Percentiles rank a stretch among this genome's conserved stretches.
Conservation (phyloP, 257 asterid species). For the Fraxinus pennsylvanica region DNA sequence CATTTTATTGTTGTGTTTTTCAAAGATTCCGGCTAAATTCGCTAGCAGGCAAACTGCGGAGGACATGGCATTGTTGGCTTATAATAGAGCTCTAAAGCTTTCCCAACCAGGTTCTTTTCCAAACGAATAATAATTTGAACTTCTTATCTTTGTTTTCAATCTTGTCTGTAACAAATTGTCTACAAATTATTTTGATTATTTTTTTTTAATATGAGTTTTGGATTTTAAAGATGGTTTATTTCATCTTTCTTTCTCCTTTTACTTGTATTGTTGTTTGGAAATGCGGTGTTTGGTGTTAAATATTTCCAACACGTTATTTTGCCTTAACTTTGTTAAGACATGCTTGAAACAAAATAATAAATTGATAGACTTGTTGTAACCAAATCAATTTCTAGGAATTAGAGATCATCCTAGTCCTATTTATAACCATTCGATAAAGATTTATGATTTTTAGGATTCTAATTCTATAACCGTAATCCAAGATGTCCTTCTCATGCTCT, state of each 20-base stretch:
- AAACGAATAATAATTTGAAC: neutral
- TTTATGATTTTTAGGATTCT: neutral
- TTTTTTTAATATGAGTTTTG: conserved; percentile 3
- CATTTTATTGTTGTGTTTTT: neutral
- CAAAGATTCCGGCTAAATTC: conserved; percentile 66
- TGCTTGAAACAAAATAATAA: conserved; percentile 6
- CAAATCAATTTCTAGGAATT: neutral
- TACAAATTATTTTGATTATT: neutral
- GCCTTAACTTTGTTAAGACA: neutral
- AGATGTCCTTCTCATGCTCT: neutral
- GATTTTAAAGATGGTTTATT: neutral
- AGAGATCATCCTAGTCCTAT: neutral
- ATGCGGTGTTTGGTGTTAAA: neutral
- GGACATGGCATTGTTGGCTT: conserved; percentile 86
- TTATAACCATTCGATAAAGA: neutral
- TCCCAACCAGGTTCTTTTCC: conserved; percentile 65
- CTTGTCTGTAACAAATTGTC: neutral
- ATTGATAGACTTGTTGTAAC: neutral
- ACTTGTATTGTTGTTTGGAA: conserved; percentile 3
- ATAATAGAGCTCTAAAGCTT: conserved; percentile 86
- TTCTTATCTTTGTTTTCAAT: neutral
- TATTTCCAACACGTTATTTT: neutral
- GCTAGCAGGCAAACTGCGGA: conserved; percentile 73
- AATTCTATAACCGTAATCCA: neutral
- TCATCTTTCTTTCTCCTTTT: neutral